Conservation (phyloP, 83 land plant genomes). For the Diphasiastrum complanatum region DNA sequence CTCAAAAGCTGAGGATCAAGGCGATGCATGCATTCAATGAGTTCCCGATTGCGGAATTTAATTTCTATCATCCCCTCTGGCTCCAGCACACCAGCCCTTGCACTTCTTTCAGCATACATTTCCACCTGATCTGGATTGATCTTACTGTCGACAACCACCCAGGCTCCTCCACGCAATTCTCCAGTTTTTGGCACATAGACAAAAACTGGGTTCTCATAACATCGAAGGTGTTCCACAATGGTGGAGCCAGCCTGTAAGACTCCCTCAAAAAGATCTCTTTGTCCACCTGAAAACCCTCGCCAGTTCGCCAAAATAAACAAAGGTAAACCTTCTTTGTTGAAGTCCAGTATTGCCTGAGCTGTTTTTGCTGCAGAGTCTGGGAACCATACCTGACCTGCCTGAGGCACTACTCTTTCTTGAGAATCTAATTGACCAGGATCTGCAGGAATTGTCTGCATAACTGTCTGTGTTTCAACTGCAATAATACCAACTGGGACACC, state of each 20-base stretch:
- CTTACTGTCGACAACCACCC: conserved; percentile 97
- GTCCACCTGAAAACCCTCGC: conserved; percentile 98
- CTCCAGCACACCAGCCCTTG: conserved; percentile 94
- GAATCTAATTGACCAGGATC: conserved; percentile 99
- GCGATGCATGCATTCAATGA: conserved; percentile 87
- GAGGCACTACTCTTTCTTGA: conserved; percentile 89
- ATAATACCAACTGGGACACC: conserved; percentile 93
- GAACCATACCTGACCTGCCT: conserved; percentile 99
- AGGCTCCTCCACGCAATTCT: conserved; percentile 96
- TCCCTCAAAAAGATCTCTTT: conserved; percentile 94
- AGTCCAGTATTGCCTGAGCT: conserved; percentile 84
- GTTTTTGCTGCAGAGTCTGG: conserved; percentile 97
- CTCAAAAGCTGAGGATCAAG: conserved; percentile 57
- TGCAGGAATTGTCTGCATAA: conserved; percentile 93
- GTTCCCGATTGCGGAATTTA: conserved; percentile 74
- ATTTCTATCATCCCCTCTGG: conserved; percentile 97
- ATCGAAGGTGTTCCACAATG: conserved; percentile 92
- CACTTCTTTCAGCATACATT: conserved; percentile 89
- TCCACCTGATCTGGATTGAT: conserved; percentile 91
- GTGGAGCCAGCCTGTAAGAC: conserved; percentile 96
- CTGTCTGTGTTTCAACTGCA: conserved; percentile 96
- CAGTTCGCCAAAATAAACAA: conserved; percentile 95
- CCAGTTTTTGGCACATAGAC: conserved; percentile 90
- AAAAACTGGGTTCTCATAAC: conserved; percentile 87
- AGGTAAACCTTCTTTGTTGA: conserved; percentile 91